Evolutionary conservation across 2,329 filamentous ascomycete species (phyloP).

Genomic region (Paraphoma chrysanthemicola): DNA sequence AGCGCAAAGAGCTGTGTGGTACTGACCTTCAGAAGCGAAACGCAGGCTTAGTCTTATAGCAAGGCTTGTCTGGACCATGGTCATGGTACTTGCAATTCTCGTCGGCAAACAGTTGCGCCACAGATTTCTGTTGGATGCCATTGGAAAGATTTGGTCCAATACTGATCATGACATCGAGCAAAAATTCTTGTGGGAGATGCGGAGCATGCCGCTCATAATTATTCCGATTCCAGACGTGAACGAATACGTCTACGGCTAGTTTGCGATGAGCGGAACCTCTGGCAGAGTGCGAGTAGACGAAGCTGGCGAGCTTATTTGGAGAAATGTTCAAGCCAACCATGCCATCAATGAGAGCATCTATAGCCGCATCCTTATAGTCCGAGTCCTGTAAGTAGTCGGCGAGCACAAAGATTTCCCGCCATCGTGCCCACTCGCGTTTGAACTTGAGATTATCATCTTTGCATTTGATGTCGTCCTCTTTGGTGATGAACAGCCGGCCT

Average conservation of each 20-base stretch:
- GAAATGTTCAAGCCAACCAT: background rate
- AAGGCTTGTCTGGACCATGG: constrained; percentile 7
- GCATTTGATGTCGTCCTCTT: background rate
- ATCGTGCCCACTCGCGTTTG: background rate
- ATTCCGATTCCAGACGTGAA: background rate
- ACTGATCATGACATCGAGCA: background rate
- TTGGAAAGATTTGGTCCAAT: background rate
- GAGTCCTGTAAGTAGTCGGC: constrained; percentile 3
- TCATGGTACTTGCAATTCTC: constrained; percentile 10
- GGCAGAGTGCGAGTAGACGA: background rate
- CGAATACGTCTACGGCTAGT: constrained; percentile 2
- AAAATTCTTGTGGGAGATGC: background rate
- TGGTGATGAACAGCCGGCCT: background rate
- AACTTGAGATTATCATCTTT: background rate
- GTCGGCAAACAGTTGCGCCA: background rate
- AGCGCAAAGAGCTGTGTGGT: no score
- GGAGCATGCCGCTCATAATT: background rate
- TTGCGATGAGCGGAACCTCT: background rate
- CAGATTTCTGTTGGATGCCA: background rate
- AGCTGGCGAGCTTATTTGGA: background rate
- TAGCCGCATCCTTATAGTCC: constrained; percentile 4
- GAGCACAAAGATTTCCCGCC: background rate
- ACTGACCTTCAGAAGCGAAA: background rate
- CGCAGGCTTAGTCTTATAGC: constrained; percentile 7
- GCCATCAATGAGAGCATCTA: background rate